A percentile compares a stretch with the other conserved stretches of the same genome.
These are phyloP conservation scores for Tolypocladium album DNA, from an alignment of 2,329 filamentous ascomycete species.

Conservation along the genomic window DNA sequence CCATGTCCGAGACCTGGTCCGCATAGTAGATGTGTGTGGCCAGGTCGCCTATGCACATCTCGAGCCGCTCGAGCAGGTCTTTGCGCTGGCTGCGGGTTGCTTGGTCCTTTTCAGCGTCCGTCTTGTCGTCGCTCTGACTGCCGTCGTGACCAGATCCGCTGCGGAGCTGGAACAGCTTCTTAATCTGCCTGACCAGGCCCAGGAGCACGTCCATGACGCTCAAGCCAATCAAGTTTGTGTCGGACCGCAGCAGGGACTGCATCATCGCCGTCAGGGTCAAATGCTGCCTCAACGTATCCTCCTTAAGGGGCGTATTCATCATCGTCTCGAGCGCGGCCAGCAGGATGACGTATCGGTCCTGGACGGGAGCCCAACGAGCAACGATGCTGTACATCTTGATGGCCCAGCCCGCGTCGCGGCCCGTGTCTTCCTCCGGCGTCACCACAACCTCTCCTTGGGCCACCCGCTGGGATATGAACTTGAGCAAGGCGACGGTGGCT, in stretches of 20 bases:
- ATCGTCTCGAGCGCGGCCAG: slow-evolving; percentile 72
- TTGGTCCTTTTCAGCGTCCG: slow-evolving; percentile 20
- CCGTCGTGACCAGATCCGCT: slow-evolving; percentile 22
- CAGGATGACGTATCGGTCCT: slow-evolving; percentile 86
- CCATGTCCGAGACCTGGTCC: slow-evolving; percentile 93
- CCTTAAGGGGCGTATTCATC: slow-evolving; percentile 54
- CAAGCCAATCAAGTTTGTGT: slow-evolving; percentile 87
- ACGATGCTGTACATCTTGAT: slow-evolving; percentile 71
- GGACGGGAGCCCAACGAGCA: slow-evolving; percentile 81
- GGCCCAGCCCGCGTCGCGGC: slow-evolving; percentile 58
- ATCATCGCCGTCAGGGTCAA: slow-evolving; percentile 68
- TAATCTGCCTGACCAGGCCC: slow-evolving; percentile 73
- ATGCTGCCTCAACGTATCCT: slow-evolving; percentile 63
- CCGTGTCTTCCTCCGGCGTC: slow-evolving; percentile 28
- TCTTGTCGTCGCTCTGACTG: slow-evolving; percentile 21
- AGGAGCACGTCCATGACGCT: slow-evolving; percentile 93
- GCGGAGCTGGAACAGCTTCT: slow-evolving; percentile 60
- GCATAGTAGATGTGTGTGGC: slow-evolving; percentile 95
- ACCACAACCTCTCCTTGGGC: slow-evolving; percentile 43
- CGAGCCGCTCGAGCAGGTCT: slow-evolving; percentile 59
- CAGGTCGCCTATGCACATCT: slow-evolving; percentile 78
- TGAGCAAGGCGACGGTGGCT: slow-evolving; percentile 63
- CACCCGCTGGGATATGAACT: slow-evolving; percentile 58
- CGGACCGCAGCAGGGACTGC: slow-evolving; percentile 71
- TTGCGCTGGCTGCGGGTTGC: slow-evolving; percentile 36